Base-by-base conservation (phyloP, 2,329 filamentous ascomycete genomes). In the Ramularia endophylla region DNA sequence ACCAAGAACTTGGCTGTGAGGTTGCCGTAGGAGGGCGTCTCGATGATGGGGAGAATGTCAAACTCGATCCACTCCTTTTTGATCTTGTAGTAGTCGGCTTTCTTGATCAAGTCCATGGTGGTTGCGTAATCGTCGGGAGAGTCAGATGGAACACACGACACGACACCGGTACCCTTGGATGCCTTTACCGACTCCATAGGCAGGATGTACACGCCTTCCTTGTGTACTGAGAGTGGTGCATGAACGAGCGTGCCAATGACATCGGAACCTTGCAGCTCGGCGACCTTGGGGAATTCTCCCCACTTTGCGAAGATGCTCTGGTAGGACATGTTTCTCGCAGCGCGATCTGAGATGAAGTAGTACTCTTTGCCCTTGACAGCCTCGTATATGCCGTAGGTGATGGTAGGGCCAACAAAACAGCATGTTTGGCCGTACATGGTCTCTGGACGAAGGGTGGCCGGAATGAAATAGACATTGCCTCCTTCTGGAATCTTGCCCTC, bases 401-500 rank as follows among this genome's bases (percentile, higher is more conserved):
- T 84, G 60, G 84, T 85, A 8, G 92, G 90, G 3, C 88, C 87
- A 35, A 98, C 87, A 56, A 97, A 98, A 64, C 89, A 95, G 69
- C 87, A 94, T 3, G 82, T 94, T 67, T 97, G 92, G 29, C 94
- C 94, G 62, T 97, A 98, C 90, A 98, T 97, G 27, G 92, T 98
- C 73, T 98, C 92, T 2, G 92, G 87, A 48, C 92, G 78, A 47
- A 98, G 76, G 41, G 92, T 97, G 12, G 92, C 92, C 9, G 92
- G 85, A 9, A 97, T 80, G 57, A 97, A 84, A 70, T 83, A 97
- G 42, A 95, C 83, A 47, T 84, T 84, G 33, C 86, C 83, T 50
- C 77, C 80, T 27, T 81, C 75, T 5, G 90, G 85, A 3, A 97
- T 69, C 69, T 90, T 92, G 51, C 78, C 82, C 62, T 83, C 76